Evolutionary conservation across 1,284 basidiomycete species (phyloP).

Genomic region (Nidula niveotomentosa): DNA sequence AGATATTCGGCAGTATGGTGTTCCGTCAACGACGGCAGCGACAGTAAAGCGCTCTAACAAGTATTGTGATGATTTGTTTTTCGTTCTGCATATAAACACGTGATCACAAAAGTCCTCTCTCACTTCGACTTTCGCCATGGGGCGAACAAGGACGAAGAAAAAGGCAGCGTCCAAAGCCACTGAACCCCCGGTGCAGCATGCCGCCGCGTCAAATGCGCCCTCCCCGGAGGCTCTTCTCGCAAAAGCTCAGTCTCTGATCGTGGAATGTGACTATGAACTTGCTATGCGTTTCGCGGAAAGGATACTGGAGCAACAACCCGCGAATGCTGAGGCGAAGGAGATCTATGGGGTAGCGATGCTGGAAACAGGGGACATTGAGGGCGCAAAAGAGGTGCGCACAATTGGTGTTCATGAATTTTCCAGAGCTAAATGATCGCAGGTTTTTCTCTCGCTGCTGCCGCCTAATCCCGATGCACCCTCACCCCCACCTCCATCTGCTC

Average conservation of each 20-base stretch:
- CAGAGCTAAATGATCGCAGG: slow-evolving; percentile 35
- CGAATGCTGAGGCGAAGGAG: slow-evolving; percentile 75
- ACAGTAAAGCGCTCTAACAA: no score
- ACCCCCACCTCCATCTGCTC: slow-evolving; percentile 76
- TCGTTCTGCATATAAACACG: slow-evolving; percentile 12
- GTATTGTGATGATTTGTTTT: no score
- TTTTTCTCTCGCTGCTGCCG: slow-evolving; percentile 63
- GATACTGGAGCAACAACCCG: slow-evolving; percentile 65
- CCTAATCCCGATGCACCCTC: slow-evolving; percentile 56
- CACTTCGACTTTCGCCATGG: slow-evolving; percentile 44
- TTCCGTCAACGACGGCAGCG: no score
- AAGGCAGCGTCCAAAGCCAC: slow-evolving; percentile 39
- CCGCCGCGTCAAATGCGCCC: slow-evolving; percentile 27
- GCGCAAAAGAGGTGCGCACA: slow-evolving; percentile 63
- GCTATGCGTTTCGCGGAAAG: slow-evolving; percentile 74
- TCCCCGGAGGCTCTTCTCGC: slow-evolving; percentile 57
- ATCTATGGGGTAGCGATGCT: slow-evolving; percentile 78
- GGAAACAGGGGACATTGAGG: slow-evolving; percentile 75
- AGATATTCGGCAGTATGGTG: no score
- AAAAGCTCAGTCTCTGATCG: slow-evolving; percentile 77
- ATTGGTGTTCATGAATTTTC: slow-evolving; percentile 2
- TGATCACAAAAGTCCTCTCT: slow-evolving; percentile 19
- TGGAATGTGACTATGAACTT: slow-evolving; percentile 84
- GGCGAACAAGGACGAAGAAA: slow-evolving; percentile 61
- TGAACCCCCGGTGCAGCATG: slow-evolving; percentile 21